Evolutionary conservation across 2,329 filamentous ascomycete species (phyloP).

Genomic region (Achaetomium macrosporum): DNA sequence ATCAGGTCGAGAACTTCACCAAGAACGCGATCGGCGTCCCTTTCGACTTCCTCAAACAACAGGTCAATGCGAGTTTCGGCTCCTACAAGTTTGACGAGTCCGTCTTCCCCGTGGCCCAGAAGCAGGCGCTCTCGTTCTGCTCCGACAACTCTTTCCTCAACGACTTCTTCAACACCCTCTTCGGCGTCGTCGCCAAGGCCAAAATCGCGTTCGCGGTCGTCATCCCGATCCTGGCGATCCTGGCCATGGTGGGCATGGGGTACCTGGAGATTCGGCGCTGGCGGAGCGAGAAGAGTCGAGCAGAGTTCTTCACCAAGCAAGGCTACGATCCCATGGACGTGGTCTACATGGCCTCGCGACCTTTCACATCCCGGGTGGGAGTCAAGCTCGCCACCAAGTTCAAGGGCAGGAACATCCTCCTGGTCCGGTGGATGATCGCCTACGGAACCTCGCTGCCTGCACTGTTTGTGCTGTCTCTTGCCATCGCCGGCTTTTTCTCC

Average conservation of each 20-base stretch:
- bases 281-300: slow-evolving; percentile 64
- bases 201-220: slow-evolving; percentile 72
- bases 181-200: slow-evolving; percentile 59
- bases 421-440: slow-evolving; percentile 76
- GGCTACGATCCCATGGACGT: slow-evolving; percentile 79
- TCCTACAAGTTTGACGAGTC: slow-evolving; percentile 72
- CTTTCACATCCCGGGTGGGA: slow-evolving; percentile 66
- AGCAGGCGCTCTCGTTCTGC: slow-evolving; percentile 81
- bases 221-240: slow-evolving; percentile 63
- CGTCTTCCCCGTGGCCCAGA: slow-evolving; percentile 75
- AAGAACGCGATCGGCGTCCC: slow-evolving; percentile 68
- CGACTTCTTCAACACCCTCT: slow-evolving; percentile 73
- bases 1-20: slow-evolving; percentile 76
- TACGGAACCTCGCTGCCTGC: slow-evolving; percentile 83
- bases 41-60: slow-evolving; percentile 70
- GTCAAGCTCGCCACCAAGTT: slow-evolving; percentile 64
- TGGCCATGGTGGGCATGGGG: slow-evolving; percentile 72
- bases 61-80: slow-evolving; percentile 65
- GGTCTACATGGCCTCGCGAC: slow-evolving; percentile 79
- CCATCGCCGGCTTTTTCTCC: slow-evolving; percentile 72
- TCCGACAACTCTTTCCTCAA: slow-evolving; percentile 76
- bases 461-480: slow-evolving; percentile 79
- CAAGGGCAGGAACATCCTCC: slow-evolving; percentile 57
- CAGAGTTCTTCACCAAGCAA: slow-evolving; percentile 58
- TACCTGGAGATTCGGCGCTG: slow-evolving; percentile 75